Conservation (phyloP, 164 flowering plant genomes). For the Echeveria elegans region DNA sequence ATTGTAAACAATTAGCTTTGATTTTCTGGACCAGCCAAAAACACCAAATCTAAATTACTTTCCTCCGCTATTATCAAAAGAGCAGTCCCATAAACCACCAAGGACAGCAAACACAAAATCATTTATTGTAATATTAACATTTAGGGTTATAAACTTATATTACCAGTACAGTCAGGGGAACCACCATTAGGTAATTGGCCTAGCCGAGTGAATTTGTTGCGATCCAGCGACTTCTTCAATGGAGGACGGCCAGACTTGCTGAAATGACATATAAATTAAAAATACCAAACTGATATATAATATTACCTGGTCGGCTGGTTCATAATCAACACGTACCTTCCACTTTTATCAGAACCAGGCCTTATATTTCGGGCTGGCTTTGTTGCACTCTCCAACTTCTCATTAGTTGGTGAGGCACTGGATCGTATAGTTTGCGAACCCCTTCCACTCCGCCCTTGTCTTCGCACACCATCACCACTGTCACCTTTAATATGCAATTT, state of each 20-base stretch:
- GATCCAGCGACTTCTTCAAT: slow-evolving; percentile 25
- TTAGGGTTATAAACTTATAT: too few species aligned
- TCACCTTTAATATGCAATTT: slow-evolving; percentile 47
- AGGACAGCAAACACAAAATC: not conserved
- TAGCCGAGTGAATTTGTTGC: slow-evolving; percentile 19
- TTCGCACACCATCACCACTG: slow-evolving; percentile 53
- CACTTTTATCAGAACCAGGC: slow-evolving; percentile 57
- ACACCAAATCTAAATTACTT: not conserved
- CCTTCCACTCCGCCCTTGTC: slow-evolving; percentile 80
- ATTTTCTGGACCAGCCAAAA: not conserved
- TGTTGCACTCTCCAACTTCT: slow-evolving; percentile 42
- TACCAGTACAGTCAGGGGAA: slow-evolving; percentile 29
- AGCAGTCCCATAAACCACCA: not conserved
- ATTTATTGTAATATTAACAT: not conserved
- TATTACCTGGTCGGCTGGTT: too few species aligned
- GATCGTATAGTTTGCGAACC: slow-evolving; percentile 43
- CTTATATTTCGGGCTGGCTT: slow-evolving; percentile 46
- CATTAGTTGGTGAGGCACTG: slow-evolving; percentile 35
- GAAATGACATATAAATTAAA: slow-evolving; percentile 4
- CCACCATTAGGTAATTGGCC: slow-evolving; percentile 16
- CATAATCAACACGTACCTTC: slow-evolving; percentile 37
- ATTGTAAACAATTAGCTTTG: not conserved
- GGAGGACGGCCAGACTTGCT: slow-evolving; percentile 41
- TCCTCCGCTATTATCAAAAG: not conserved
- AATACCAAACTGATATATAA: not conserved